Evolutionary conservation across 139 green algal genomes (phyloP).

Genomic region (Picochlorum sp.): DNA sequence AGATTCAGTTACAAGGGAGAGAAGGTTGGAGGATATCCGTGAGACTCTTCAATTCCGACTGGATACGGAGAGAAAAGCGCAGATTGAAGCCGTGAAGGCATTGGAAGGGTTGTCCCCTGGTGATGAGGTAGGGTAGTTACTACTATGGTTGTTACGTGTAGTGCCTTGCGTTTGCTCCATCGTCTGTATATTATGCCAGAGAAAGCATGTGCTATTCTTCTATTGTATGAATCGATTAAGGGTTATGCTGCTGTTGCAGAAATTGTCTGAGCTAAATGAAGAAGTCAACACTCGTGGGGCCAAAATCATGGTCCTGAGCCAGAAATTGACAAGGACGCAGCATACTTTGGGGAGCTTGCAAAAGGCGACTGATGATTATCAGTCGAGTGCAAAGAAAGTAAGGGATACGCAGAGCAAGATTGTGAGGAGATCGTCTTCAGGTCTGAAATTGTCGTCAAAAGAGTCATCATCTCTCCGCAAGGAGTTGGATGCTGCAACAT

Average conservation of each 20-base stretch:
- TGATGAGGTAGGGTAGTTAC: neutral
- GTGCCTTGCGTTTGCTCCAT: too few relatives aligned
- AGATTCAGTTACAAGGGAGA: neutral
- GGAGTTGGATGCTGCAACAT: constrained; percentile 8
- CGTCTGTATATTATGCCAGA: too few relatives aligned
- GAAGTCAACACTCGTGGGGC: neutral
- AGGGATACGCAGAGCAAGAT: neutral
- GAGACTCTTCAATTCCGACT: too few relatives aligned
- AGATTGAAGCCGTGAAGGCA: neutral
- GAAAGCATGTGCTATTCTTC: too few relatives aligned
- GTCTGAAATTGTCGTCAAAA: neutral
- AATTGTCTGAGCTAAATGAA: neutral
- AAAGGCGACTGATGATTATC: neutral
- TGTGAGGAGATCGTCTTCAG: neutral
- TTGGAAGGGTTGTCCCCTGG: neutral
- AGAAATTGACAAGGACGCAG: constrained; percentile 6
- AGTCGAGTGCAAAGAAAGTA: constrained; percentile 10
- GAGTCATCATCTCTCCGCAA: neutral
- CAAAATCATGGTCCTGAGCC: neutral
- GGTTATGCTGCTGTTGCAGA: too few relatives aligned
- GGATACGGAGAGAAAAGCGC: neutral
- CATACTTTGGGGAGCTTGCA: neutral
- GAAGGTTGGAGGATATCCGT: too few relatives aligned
- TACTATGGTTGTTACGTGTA: too few relatives aligned
- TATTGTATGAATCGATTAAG: too few relatives aligned